Percentiles rank a stretch among this genome's conserved stretches.
Conservation (phyloP, 225 moss, liverwort and hornwort genomes). For the Antitrichia curtipendula region DNA sequence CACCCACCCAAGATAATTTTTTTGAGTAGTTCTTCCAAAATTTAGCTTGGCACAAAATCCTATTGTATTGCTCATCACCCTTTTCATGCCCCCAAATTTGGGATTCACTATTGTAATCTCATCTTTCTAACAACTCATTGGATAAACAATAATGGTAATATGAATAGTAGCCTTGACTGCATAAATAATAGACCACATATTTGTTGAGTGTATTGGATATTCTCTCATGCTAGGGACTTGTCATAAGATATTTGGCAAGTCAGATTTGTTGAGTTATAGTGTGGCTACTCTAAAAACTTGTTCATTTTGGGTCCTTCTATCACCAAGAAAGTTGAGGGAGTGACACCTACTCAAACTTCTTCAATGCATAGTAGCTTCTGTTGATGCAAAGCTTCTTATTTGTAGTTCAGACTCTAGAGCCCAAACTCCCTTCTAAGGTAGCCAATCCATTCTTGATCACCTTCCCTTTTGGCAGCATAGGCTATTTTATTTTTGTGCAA, state of each 20-base stretch:
- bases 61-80: too few species aligned
- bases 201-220: neutral
- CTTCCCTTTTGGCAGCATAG: too few species aligned
- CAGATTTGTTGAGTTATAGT: neutral
- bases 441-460: too few species aligned
- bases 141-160: neutral
- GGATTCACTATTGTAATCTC: too few species aligned
- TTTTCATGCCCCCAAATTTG: too few species aligned
- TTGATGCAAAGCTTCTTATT: neutral
- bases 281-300: neutral
- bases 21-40: fast-evolving
- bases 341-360: neutral
- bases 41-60: fast-evolving
- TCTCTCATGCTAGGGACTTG: too few species aligned
- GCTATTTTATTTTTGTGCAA: too few species aligned
- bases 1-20: too few species aligned
- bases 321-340: neutral
- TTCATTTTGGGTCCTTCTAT: neutral
- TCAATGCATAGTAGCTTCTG: neutral
- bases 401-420: fast-evolving
- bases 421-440: too few species aligned
- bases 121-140: too few species aligned
- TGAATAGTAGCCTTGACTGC: neutral
- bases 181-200: too few species aligned
- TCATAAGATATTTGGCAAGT: too few species aligned